Base-by-base conservation (phyloP, 1,284 basidiomycete genomes). In the Testicularia cyperi region DNA sequence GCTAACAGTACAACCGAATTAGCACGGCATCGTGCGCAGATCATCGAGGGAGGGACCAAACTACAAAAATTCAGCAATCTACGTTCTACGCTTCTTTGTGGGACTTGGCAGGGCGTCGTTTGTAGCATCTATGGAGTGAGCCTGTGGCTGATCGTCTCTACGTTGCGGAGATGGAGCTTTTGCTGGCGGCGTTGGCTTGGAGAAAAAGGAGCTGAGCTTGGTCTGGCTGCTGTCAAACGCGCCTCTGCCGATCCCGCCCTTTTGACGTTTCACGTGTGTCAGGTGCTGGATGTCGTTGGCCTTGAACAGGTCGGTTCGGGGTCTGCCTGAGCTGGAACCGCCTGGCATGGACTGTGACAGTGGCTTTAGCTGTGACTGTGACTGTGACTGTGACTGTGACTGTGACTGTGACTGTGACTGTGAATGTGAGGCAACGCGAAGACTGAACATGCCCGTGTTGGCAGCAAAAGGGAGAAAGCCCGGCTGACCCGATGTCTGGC, bases 381-480 rank as follows among this genome's bases (percentile, higher is more conserved):
- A n/a, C n/a, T n/a, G n/a, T n/a, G n/a, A n/a, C n/a, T n/a, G n/a
- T n/a, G n/a, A n/a, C n/a, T n/a, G n/a, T n/a, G n/a, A n/a, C n/a
- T n/a, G n/a, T n/a, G n/a, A n/a, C n/a, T n/a, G n/a, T n/a, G n/a
- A n/a, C n/a, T n/a, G n/a, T n/a, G n/a, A n/a, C n/a, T n/a, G n/a
- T n/a, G n/a, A n/a, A n/a, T n/a, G n/a, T n/a, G n/a, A n/a, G n/a
- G n/a, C n/a, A n/a, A n/a, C n/a, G n/a, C n/a, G n/a, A n/a, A 67
- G 47, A 23, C 52, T 55, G 45, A 61, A 67, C 34, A 56, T 57
- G 43, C 65, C 65, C n/a, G 65, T 67, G 15, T 67, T 67, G 4
- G 56, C 44, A 19, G 65, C 61, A 32, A 67, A 67, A 1, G 61
- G 65, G 6, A 60, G 20, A 20, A 51, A 55, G 1, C 38, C 36